These are phyloP conservation scores for Zelonia costaricensis DNA, from an alignment of 208 protist species.

Conservation along the genomic window DNA sequence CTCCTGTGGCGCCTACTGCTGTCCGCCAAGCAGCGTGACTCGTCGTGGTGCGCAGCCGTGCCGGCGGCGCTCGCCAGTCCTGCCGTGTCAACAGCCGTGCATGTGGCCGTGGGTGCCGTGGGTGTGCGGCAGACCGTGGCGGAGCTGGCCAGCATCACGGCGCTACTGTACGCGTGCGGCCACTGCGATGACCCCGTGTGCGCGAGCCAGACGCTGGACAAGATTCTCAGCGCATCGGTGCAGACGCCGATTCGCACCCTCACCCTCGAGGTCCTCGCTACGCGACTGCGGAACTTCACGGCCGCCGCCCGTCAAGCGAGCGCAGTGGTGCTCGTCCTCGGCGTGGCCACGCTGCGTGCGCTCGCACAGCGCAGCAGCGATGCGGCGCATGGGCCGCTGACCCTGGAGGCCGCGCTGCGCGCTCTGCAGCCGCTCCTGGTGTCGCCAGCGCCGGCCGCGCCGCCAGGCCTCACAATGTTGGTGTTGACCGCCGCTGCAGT, in stretches of 20 bases:
- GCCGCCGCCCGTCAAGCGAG: not conserved
- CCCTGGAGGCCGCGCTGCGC: conserved; percentile 1
- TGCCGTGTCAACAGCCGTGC: conserved; percentile 9
- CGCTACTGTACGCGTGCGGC: conserved; percentile 25
- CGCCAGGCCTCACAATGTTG: not conserved
- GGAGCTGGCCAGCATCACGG: conserved; percentile 7
- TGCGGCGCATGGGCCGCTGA: not conserved
- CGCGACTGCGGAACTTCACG: conserved; percentile 9
- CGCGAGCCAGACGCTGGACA: conserved; percentile 18
- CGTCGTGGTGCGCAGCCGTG: conserved; percentile 12
- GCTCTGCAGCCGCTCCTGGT: conserved; percentile 9
- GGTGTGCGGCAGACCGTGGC: not conserved
- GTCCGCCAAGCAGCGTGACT: conserved; percentile 14
- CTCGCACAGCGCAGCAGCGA: conserved; percentile 5
- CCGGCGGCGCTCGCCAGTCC: conserved; percentile 12
- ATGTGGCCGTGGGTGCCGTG: not conserved
- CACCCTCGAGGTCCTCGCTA: conserved; percentile 1
- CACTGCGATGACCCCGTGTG: conserved; percentile 22
- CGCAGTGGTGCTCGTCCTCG: conserved; percentile 19
- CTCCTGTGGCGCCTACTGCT: conserved; percentile 24
- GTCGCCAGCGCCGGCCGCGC: not conserved
- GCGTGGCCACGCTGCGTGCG: conserved; percentile 11
- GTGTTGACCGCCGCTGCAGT: conserved; percentile 18
- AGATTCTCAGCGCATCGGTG: conserved; percentile 6
- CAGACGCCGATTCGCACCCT: conserved; percentile 16